A percentile compares a stretch with the other conserved stretches of the same genome.
Conservation (phyloP, 164 flowering plant genomes). For the Tinospora cordifolia region DNA sequence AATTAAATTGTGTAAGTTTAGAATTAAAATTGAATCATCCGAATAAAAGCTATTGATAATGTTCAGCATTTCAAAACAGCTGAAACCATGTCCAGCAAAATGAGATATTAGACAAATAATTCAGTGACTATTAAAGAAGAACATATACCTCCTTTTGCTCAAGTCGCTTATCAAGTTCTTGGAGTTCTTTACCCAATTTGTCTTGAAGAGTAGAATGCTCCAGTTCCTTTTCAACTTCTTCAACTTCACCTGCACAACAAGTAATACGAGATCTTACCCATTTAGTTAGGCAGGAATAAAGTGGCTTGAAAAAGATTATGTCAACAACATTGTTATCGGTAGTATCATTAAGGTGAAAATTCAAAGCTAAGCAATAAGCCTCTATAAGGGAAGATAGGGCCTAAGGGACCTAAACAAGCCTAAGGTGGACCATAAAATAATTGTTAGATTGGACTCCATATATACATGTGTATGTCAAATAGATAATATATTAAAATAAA, state of each 20-base stretch:
- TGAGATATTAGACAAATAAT: not conserved
- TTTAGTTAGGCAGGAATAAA: not conserved
- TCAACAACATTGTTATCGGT: no score
- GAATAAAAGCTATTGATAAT: not conserved
- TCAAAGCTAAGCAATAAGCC: no score
- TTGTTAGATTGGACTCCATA: no score
- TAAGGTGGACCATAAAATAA: no score
- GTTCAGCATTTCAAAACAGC: not conserved
- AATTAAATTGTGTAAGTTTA: not conserved
- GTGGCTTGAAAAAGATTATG: not conserved
- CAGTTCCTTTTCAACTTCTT: conserved; percentile 64
- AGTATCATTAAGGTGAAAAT: no score
- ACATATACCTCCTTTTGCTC: conserved; percentile 85
- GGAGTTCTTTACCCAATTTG: conserved; percentile 70
- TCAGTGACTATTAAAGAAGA: not conserved
- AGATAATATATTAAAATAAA: no score
- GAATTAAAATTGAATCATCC: not conserved
- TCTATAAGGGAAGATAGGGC: no score
- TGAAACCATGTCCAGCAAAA: not conserved
- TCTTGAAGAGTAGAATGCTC: conserved; percentile 87
- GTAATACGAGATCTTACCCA: not conserved
- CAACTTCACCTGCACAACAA: conserved; percentile 46
- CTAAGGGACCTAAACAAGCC: no score
- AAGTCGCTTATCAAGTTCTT: conserved; percentile 74
- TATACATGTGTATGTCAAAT: no score